Evolutionary conservation across 1,284 basidiomycete species (phyloP).

Genomic region (Pseudozyma thailandica): DNA sequence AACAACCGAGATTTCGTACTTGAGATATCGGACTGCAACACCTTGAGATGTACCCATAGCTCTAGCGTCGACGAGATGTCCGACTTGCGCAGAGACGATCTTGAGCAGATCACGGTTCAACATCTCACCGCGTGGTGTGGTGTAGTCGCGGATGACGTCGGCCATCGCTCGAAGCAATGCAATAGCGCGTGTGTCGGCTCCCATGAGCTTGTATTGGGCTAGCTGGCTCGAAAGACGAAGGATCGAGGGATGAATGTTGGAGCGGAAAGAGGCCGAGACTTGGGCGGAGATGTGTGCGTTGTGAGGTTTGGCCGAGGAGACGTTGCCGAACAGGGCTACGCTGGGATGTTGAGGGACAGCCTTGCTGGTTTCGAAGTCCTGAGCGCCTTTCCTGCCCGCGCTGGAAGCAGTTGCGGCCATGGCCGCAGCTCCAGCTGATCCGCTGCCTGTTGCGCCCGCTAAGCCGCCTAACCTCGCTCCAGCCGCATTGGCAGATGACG

Average conservation of each 20-base stretch:
- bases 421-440: constrained; percentile 7
- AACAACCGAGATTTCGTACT: constrained; percentile 91
- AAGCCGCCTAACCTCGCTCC: constrained; percentile 19
- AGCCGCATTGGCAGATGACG: constrained; percentile 17
- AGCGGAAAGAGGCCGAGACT: constrained; percentile 47
- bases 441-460: constrained; percentile 3
- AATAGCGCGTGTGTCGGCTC: constrained; percentile 64
- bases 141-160: constrained; percentile 66
- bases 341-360: constrained; percentile 37
- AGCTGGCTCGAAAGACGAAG: constrained; percentile 57
- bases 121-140: constrained; percentile 62
- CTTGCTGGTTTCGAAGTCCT: constrained; percentile 21
- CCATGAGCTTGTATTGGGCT: constrained; percentile 60
- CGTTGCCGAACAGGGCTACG: constrained; percentile 62
- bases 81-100: constrained; percentile 77
- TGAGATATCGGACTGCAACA: constrained; percentile 91
- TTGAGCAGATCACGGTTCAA: constrained; percentile 64
- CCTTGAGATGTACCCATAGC: constrained; percentile 96
- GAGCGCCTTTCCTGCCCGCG: constrained; percentile 16
- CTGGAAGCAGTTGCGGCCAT: constrained; percentile 25
- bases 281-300: constrained; percentile 46
- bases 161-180: constrained; percentile 61
- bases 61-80: constrained; percentile 83
- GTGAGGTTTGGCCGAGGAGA: constrained; percentile 49
- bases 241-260: constrained; percentile 63